Base-by-base conservation (phyloP, 257 asterid genomes). In the Salvia rosmarinus region DNA sequence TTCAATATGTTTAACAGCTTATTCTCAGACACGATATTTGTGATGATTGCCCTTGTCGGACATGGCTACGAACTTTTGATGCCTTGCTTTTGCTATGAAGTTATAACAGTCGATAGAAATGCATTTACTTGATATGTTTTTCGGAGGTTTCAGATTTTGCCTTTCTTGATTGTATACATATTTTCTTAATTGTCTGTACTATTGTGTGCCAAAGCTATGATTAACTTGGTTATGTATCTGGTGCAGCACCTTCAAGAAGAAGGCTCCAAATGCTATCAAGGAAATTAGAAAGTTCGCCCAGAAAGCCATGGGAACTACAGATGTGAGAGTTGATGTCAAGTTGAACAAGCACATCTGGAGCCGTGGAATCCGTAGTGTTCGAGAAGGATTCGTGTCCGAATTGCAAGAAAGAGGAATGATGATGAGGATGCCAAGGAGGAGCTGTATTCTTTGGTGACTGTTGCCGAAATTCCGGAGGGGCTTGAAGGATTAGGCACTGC, bases 381-480 rank as follows among this genome's bases (percentile, higher is more conserved):
- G 0, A 80, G 89, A 63, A 80, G 89, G 39, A 61, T 84, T 61
- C 80, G 89, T 6, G 83, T 79, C 1, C 85, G 85, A 23, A 75
- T 85, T 63, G 89, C 84, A 0, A 68, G 90, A 9, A 85, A 85
- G 82, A 80, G 90, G 61, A 85, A 80, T 10, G 90, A 85, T 1
- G 87, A 85, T 25, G 90, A 82, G 42, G 89, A 85, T 67, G 90
- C 90, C 4, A 80, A 85, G 14, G 87, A 85, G 82, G 87, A 85
- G 75, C 85, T 82, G 13, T 85, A 78, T 82, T 85, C 87, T 8
- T 74, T 85, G 82, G 87, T 85, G 17, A 82, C 89, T 13, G 89
- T 82, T 64, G 84, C 85, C 0, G 87, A 80, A 34, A 25, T 25
- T 25, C 30, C 30, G 3, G 30, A 25, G 30, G 30, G 30, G 30